A percentile compares a stretch with the other conserved stretches of the same genome.
Conservation (phyloP, 768 basidiomycete genomes). For the Multifurca ochricompacta region DNA sequence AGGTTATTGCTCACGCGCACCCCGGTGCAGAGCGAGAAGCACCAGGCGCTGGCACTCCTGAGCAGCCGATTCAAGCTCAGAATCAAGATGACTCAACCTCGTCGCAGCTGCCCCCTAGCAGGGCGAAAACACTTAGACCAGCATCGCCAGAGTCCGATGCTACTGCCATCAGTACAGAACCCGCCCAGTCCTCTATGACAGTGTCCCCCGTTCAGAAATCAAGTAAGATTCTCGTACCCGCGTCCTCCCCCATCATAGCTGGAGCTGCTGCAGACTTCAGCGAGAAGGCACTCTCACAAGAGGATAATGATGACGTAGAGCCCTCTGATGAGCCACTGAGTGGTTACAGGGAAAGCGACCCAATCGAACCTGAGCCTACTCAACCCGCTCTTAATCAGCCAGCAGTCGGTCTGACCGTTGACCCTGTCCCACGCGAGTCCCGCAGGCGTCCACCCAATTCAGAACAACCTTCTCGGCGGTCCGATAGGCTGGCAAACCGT, state of each 20-base stretch:
- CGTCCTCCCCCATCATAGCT: constrained; percentile 10
- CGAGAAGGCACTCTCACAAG: not conserved
- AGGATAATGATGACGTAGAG: constrained; percentile 15
- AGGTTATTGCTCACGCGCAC: not conserved
- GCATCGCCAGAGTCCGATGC: constrained; percentile 2
- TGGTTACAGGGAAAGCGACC: constrained; percentile 11
- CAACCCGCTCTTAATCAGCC: not conserved
- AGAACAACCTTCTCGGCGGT: constrained; percentile 12
- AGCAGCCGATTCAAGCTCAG: not conserved
- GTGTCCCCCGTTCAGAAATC: not conserved
- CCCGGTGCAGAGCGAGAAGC: not conserved
- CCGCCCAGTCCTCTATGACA: not conserved
- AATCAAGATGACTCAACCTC: not conserved
- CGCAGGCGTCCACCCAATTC: not conserved
- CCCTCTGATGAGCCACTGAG: not conserved
- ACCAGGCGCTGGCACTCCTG: not conserved
- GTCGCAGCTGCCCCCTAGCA: not conserved
- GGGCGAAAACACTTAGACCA: not conserved
- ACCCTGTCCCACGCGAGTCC: not conserved
- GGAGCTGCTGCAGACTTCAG: not conserved
- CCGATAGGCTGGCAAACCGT: constrained; percentile 10
- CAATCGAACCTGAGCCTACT: constrained; percentile 14
- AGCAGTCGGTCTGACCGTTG: not conserved
- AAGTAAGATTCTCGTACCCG: constrained; percentile 9
- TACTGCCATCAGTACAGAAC: constrained; percentile 8